phyloP scores from a whole-genome alignment of 192 early-diverging fungal genomes.

The Lobulomyces angularis region DNA sequence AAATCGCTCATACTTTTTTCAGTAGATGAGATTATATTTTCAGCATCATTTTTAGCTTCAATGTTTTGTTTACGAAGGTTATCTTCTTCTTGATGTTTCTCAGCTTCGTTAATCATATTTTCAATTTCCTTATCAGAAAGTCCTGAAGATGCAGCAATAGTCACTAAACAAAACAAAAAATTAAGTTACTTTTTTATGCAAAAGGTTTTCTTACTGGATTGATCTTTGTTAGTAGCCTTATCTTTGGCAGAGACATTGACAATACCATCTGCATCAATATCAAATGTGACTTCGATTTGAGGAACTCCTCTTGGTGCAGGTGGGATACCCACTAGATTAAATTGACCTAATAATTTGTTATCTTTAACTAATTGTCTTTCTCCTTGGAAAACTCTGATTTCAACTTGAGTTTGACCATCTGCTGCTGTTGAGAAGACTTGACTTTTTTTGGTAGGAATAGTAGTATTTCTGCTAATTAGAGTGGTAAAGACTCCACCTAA shows the following conservation, averaged over 20 bases:
- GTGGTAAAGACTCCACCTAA: constrained; percentile 96
- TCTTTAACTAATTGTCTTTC: constrained; percentile 94
- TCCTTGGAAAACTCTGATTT: constrained; percentile 97
- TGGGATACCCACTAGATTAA: constrained; percentile 87
- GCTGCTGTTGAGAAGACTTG: constrained; percentile 98
- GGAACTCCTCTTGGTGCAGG: constrained; percentile 95
- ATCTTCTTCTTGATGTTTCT: constrained; percentile 83
- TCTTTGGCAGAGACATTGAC: constrained; percentile 95
- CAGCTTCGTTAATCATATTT: constrained; percentile 88
- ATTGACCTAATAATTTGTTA: constrained; percentile 97
- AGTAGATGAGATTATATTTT: constrained; percentile 80
- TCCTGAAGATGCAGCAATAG: constrained; percentile 89
- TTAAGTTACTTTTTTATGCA: constrained; percentile 1
- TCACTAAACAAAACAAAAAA: constrained; percentile 37
- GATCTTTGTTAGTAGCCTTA: constrained; percentile 90
- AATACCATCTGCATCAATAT: constrained; percentile 99
- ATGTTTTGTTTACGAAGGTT: constrained; percentile 85
- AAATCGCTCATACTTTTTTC: constrained; percentile 93
- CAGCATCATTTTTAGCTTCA: constrained; percentile 87
- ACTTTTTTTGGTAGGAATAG: constrained; percentile 98
- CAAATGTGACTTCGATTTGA: constrained; percentile 96
- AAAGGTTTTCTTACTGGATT: constrained; percentile 49
- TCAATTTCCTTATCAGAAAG: constrained; percentile 90
- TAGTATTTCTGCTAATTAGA: constrained; percentile 94
- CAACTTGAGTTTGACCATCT: constrained; percentile 94